Evolutionary conservation across 306 rosid species (phyloP).

Genomic region (Glycine soja): DNA sequence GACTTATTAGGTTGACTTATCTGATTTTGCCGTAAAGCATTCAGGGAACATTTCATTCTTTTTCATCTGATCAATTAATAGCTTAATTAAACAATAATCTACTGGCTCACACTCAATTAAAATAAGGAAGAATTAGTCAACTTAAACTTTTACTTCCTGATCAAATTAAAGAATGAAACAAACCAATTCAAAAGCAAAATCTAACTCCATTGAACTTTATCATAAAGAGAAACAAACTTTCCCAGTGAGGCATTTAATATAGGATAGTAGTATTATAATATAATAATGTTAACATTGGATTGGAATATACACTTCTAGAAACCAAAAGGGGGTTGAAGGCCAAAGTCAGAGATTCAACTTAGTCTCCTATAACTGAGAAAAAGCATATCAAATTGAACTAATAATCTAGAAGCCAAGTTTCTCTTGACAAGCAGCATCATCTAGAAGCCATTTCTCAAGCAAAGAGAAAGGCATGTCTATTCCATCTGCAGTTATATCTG

Average conservation of each 20-base stretch:
- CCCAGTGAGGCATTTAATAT: neutral
- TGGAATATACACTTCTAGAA: conserved; percentile 50
- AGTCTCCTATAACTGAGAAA: conserved; percentile 42
- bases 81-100: neutral
- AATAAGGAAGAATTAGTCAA: conserved; percentile 3
- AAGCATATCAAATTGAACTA: conserved; percentile 4
- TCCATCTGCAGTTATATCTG: neutral
- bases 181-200: neutral
- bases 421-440: conserved; percentile 49
- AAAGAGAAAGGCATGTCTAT: conserved; percentile 59
- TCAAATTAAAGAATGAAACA: conserved; percentile 7
- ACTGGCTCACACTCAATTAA: neutral
- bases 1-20: conserved; percentile 2
- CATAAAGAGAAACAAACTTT: conserved; percentile 9
- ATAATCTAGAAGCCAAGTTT: conserved; percentile 11
- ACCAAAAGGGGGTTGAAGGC: conserved; percentile 28
- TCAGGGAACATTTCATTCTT: neutral
- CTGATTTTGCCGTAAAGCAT: neutral
- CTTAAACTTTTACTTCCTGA: neutral
- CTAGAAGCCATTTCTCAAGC: conserved; percentile 91
- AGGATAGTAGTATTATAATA: conserved; percentile 24
- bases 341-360: conserved; percentile 38
- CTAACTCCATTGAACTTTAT: conserved; percentile 10
- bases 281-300: conserved; percentile 14
- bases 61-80: neutral